A percentile compares a stretch with the other conserved stretches of the same genome.
These are phyloP conservation scores for Quercus phellos DNA, from an alignment of 331 rosid species.

Conservation along the genomic window DNA sequence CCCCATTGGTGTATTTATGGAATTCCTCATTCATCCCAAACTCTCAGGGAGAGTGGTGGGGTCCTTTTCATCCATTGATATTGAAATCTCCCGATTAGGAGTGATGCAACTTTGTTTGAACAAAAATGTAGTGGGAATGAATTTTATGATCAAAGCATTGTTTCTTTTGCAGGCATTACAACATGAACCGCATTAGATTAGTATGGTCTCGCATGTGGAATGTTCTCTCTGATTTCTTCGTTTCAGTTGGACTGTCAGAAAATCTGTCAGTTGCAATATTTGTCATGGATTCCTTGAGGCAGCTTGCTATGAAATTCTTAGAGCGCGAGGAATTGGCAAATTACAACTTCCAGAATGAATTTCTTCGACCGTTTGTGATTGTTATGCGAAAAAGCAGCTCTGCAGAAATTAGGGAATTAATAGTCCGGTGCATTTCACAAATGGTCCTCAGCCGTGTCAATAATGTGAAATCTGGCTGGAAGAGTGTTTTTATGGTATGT, in stretches of 20 bases:
- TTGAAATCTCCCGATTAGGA: not conserved
- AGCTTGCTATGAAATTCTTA: slow-evolving; percentile 97
- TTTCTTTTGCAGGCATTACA: slow-evolving; percentile 87
- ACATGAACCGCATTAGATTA: slow-evolving; percentile 97
- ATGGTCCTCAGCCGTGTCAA: slow-evolving; percentile 98
- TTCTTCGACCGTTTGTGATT: slow-evolving; percentile 95
- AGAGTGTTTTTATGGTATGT: slow-evolving; percentile 95
- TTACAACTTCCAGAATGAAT: slow-evolving; percentile 97
- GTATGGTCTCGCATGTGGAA: slow-evolving; percentile 99
- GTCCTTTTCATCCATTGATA: slow-evolving; percentile 5
- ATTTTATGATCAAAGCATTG: slow-evolving; percentile 25
- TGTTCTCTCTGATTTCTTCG: slow-evolving; percentile 97
- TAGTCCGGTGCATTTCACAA: slow-evolving; percentile 96
- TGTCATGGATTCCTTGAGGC: slow-evolving; percentile 97
- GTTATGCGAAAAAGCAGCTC: slow-evolving; percentile 91
- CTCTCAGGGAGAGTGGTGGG: not conserved
- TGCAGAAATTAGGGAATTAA: slow-evolving; percentile 90
- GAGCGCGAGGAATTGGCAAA: slow-evolving; percentile 99
- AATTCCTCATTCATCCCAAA: not conserved
- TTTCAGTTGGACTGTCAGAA: slow-evolving; percentile 93
- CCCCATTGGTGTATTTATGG: not conserved
- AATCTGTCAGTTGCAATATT: slow-evolving; percentile 97
- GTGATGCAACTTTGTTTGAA: slow-evolving; percentile 8
- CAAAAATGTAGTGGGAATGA: not conserved
- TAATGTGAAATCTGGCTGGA: slow-evolving; percentile 99